These are phyloP conservation scores for Phalaenopsis equestris DNA, from an alignment of 106 monocot species.

Conservation along the genomic window DNA sequence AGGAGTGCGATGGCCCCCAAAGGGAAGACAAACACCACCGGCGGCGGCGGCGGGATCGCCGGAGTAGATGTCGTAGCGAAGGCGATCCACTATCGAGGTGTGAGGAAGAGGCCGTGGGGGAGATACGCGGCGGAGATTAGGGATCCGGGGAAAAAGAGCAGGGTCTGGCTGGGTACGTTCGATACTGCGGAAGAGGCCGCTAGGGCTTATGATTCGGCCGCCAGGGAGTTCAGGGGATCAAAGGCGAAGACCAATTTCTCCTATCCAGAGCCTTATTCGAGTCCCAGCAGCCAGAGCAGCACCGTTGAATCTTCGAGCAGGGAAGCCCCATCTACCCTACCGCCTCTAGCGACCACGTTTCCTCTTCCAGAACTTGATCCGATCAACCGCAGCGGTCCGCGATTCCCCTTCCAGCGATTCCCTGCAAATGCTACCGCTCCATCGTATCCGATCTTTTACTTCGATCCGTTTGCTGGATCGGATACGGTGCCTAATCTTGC, in stretches of 20 bases:
- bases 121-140: slow-evolving; percentile 16
- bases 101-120: slow-evolving; percentile 17
- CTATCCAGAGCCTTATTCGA: background rate
- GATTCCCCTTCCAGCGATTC: slow-evolving; percentile 14
- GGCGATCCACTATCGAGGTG: slow-evolving; percentile 2
- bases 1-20: background rate
- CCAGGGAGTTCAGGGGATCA: slow-evolving; percentile 5
- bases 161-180: slow-evolving; percentile 10
- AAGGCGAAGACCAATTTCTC: slow-evolving; percentile 12
- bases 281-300: slow-evolving; percentile 30
- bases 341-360: background rate
- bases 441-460: slow-evolving; percentile 11
- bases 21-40: background rate
- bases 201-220: slow-evolving; percentile 9
- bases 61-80: background rate
- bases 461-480: slow-evolving; percentile 15
- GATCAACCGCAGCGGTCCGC: slow-evolving; percentile 3
- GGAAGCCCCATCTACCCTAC: background rate
- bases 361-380: slow-evolving; percentile 12
- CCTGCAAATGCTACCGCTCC: background rate
- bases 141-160: slow-evolving; percentile 14
- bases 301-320: slow-evolving; percentile 21
- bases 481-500: background rate
- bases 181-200: slow-evolving; percentile 16
- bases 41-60: background rate